Evolutionary conservation across 306 rosid genomes (phyloP).

Genomic region (Cajanus cajan): DNA sequence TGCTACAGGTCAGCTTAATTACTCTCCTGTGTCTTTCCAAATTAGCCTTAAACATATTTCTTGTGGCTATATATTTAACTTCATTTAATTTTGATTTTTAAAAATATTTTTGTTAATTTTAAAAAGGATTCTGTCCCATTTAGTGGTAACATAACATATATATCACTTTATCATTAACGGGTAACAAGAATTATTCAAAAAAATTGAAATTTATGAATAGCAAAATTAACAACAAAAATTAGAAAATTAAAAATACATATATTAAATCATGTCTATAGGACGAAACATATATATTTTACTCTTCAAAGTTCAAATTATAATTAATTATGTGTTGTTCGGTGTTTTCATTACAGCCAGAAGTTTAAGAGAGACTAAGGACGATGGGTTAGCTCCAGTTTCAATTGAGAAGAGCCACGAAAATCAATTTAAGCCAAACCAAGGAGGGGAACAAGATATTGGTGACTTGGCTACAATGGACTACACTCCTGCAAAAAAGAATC

Average conservation of each 20-base stretch:
- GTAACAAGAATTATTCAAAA: background rate
- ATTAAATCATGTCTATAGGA: too few species aligned
- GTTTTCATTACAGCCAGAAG: conserved; percentile 35
- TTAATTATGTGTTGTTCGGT: background rate
- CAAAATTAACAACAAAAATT: background rate
- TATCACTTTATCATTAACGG: background rate
- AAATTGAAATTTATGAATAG: background rate
- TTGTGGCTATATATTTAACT: background rate
- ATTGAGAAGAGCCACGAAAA: background rate
- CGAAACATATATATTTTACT: background rate
- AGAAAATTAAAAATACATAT: background rate
- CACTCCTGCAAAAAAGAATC: conserved; percentile 71
- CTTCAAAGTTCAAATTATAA: background rate
- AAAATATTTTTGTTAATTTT: background rate
- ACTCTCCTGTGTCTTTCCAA: background rate
- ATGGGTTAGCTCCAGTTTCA: conserved; percentile 5
- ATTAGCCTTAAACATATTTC: background rate
- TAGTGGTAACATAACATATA: background rate
- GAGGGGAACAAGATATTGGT: conserved; percentile 29
- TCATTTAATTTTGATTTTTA: background rate
- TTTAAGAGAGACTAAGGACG: conserved; percentile 25
- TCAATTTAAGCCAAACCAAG: conserved; percentile 27
- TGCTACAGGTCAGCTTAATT: conserved; percentile 36
- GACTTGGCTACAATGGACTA: conserved; percentile 69
- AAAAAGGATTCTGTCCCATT: background rate